A percentile compares a stretch with the other conserved stretches of the same genome.
These are phyloP conservation scores for Pezicula neosporulosa DNA, from an alignment of 2,329 filamentous ascomycete species.

Conservation along the genomic window DNA sequence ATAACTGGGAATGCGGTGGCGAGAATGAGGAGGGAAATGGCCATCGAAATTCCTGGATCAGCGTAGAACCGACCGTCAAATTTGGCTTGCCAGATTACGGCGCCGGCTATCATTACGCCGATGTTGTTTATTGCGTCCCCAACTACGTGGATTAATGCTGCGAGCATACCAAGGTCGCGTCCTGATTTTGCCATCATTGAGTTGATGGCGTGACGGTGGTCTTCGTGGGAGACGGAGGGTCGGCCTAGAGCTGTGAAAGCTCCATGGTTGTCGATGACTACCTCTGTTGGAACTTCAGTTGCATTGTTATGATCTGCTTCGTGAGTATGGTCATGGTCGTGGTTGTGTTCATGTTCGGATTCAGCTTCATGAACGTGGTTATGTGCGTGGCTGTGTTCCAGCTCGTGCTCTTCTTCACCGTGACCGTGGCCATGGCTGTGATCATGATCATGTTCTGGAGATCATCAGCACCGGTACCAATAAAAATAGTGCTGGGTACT, in stretches of 20 bases:
- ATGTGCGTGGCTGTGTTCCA: not conserved
- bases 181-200: constrained; percentile 27
- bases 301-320: not conserved
- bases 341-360: not conserved
- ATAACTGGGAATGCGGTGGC: constrained; percentile 59
- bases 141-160: constrained; percentile 66
- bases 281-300: constrained; percentile 5
- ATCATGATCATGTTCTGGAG: constrained; percentile 24
- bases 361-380: not conserved
- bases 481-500: constrained; percentile 57
- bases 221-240: constrained; percentile 33
- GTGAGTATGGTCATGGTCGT: not conserved
- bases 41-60: constrained; percentile 66
- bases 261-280: not conserved
- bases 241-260: not conserved
- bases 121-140: constrained; percentile 75
- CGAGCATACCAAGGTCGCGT: constrained; percentile 67
- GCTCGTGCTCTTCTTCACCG: constrained; percentile 8
- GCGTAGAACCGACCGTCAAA: constrained; percentile 63
- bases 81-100: constrained; percentile 64
- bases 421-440: constrained; percentile 15
- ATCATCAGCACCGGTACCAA: constrained; percentile 52
- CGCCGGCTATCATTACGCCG: constrained; percentile 66
- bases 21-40: constrained; percentile 71
- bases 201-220: constrained; percentile 43